Evolutionary conservation across 495 filamentous ascomycete genomes (phyloP), one percentile per base, ranked within the genome.

Genomic region (Alectoria sarmentosa): DNA sequence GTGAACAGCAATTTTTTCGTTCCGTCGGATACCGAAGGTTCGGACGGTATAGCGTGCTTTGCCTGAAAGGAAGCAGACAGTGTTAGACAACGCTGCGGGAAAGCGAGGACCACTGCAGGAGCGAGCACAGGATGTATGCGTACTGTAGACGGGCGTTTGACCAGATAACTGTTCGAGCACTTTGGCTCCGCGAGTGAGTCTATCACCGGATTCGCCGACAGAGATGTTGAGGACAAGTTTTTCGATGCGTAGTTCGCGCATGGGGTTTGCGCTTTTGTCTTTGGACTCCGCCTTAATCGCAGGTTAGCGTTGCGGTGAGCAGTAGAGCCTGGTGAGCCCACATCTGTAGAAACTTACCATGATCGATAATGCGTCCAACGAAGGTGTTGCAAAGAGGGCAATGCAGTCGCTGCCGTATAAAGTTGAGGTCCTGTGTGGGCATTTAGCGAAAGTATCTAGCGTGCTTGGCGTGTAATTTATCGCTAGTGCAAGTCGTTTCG

Each of bases 211-310:
- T 85, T 99, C 95, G 82, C 95, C 95, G 77, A 99, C 95, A 66
- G 88, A 96, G 85, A 99, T 99, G 87, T 99, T 99, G 76, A 99
- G 92, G 78, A 98, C 94, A 80, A 99, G 91, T 86, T 99, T 99
- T 83, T 96, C 91, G 83, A 99, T 96, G 83, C 91, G 90, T 77
- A 99, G 90, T 84, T 98, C 92, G 82, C 91, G 89, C 95, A 98
- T 98, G 80, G 94, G 92, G 86, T 98, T 98, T 74, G 84, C 81
- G 80, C 82, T 82, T 84, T 98, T 93, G 76, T 91, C 84, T 78
- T 83, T 80, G 28, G 68, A 71, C 76, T 87, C 61, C 48, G 61
- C 61, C 61, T 63, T 13, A 28, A 39, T 1, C 21, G 36, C 19
- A n/a, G 28, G 30, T 63, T n/a, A 63, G 49, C 55, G 34, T 5